These are phyloP conservation scores for Polychaeton citri DNA, from an alignment of 2,329 filamentous ascomycete genomes.

Conservation along the genomic window DNA sequence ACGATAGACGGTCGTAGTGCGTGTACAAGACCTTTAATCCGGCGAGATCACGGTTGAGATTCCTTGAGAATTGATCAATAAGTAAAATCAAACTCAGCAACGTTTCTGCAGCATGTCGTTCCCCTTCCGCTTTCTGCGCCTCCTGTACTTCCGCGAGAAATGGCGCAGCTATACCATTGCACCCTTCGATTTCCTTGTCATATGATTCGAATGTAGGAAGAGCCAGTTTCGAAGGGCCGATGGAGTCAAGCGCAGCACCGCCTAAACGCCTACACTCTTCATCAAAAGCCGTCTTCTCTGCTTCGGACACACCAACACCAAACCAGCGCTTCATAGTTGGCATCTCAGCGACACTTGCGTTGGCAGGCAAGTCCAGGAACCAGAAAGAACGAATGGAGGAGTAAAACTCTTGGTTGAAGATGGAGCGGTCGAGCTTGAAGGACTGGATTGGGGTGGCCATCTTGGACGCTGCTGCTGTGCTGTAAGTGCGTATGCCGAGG, in stretches of 20 bases:
- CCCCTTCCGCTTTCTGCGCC: slow-evolving; percentile 12
- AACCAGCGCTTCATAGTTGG: slow-evolving; percentile 25
- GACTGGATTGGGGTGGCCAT: slow-evolving; percentile 1
- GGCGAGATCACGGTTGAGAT: slow-evolving; percentile 40
- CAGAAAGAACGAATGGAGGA: slow-evolving; percentile 23
- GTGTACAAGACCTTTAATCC: slow-evolving; percentile 36
- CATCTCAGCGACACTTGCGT: slow-evolving; percentile 13
- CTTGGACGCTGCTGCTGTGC: neutral
- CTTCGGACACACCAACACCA: slow-evolving; percentile 14
- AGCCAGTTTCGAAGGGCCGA: slow-evolving; percentile 22
- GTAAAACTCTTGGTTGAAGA: slow-evolving; percentile 29
- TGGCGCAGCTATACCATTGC: slow-evolving; percentile 18
- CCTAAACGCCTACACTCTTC: slow-evolving; percentile 21
- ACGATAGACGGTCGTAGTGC: slow-evolving; percentile 41
- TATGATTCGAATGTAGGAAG: slow-evolving; percentile 16
- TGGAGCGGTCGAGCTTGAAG: slow-evolving; percentile 22
- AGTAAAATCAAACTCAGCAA: slow-evolving; percentile 41
- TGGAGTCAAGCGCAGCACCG: slow-evolving; percentile 22
- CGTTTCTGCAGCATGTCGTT: slow-evolving; percentile 18
- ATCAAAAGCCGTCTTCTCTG: slow-evolving; percentile 25
- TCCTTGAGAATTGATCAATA: slow-evolving; percentile 51
- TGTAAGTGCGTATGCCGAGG: too few relatives aligned
- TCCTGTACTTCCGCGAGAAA: slow-evolving; percentile 22
- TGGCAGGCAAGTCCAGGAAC: slow-evolving; percentile 22
- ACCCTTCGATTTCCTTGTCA: slow-evolving; percentile 12